Evolutionary conservation across 2,329 filamentous ascomycete species (phyloP), one percentile per base, ranked within the genome.

Genomic region (Phyllosticta ampelicida): DNA sequence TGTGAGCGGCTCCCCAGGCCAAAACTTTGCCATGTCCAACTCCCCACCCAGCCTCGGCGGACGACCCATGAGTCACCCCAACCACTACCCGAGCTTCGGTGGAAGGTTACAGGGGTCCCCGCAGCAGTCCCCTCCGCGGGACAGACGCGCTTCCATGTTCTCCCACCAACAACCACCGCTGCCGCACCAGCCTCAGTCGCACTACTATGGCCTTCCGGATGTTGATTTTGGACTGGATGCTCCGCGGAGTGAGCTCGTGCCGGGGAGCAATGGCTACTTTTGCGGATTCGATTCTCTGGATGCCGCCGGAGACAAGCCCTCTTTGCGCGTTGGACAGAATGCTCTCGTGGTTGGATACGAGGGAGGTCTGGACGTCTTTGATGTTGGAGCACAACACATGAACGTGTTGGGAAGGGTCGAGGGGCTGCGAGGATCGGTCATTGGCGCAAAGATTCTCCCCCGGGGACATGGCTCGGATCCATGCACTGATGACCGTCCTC

Each of bases 401-500:
- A 86, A 89, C 58, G 78, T 82, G 20, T 74, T 90, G 28, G 85
- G 85, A 19, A 83, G 83, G 58, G 74, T 96, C 53, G 86, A 86
- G 66, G 89, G 89, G 4, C 76, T 96, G 26, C 83, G 85, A 65
- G 92, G 92, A 48, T 85, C 85, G 20, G 88, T 96, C 1, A 77
- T 90, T 62, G 81, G 87, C 63, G 91, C 91, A 57, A 95, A 92
- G 71, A 83, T 96, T 21, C 72, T 96, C 53, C 85, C 88, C 0
- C 89, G 86, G 80, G 81, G 78, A 18, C 72, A 79, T 23, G 71
- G 75, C 8, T 74, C 75, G 54, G 81, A 85, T 56, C 75, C 75
- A 0, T 68, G 78, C 30, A 74, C 78, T 9, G 74, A 78, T 13
- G 73, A 82, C 18, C 84, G 86, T 60, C 90, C 91, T 6, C 77